Evolutionary conservation across 2,329 filamentous ascomycete genomes (phyloP).

Genomic region (Furcasterigmium furcatum): DNA sequence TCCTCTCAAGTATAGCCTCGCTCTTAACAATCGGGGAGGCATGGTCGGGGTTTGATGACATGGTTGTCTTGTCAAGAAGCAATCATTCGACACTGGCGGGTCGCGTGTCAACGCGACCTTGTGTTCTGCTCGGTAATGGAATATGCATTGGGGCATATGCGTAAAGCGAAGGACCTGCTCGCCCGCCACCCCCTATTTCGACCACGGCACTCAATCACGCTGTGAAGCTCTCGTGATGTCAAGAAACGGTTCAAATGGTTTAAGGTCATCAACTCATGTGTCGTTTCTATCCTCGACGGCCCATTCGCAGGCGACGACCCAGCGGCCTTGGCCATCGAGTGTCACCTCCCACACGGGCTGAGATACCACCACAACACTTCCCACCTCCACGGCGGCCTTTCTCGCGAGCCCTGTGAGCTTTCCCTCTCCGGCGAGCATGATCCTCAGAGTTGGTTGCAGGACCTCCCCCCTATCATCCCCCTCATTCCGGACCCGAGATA

Average conservation of each 20-base stretch:
- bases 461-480: background rate
- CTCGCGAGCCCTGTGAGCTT: slow-evolving; percentile 29
- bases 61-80: no score
- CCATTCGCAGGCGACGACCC: slow-evolving; percentile 38
- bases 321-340: slow-evolving; percentile 23
- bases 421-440: slow-evolving; percentile 34
- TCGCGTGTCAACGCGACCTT: background rate
- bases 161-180: background rate
- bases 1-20: no score
- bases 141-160: background rate
- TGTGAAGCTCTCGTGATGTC: no score
- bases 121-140: background rate
- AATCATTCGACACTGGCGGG: background rate
- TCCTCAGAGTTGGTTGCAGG: slow-evolving; percentile 9
- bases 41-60: background rate
- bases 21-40: background rate
- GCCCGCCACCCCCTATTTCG: background rate
- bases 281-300: background rate
- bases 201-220: no score
- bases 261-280: background rate
- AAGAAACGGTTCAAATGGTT: no score
- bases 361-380: slow-evolving; percentile 27
- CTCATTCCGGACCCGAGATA: background rate
- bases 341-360: slow-evolving; percentile 34
- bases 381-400: slow-evolving; percentile 20